These are phyloP conservation scores for Botrytis deweyae DNA, from an alignment of 2,329 filamentous ascomycete species.

Conservation along the genomic window DNA sequence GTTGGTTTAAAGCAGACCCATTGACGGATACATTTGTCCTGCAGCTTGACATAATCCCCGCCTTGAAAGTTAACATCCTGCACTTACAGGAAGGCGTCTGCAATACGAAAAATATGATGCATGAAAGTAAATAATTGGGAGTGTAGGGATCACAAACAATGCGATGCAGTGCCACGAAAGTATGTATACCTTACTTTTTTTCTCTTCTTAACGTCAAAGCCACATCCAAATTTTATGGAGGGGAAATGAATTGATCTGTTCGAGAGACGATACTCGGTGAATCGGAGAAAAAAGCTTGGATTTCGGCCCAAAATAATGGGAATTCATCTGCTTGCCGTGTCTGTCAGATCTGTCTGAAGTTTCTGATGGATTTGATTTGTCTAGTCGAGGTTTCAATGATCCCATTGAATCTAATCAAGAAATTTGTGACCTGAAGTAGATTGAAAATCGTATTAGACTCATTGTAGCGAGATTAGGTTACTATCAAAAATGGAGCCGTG, in stretches of 20 bases:
- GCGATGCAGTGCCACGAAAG: constrained; percentile 18
- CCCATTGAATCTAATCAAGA: constrained; percentile 7
- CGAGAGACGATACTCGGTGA: constrained; percentile 5
- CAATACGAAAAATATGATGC: constrained; percentile 17
- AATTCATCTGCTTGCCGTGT: constrained; percentile 15
- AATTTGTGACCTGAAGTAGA: constrained; percentile 17
- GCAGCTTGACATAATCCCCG: constrained; percentile 18
- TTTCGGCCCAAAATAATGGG: constrained; percentile 3
- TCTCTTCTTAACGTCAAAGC: constrained; percentile 16
- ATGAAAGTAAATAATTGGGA: constrained; percentile 12
- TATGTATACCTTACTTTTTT: constrained; percentile 7
- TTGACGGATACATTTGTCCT: constrained; percentile 18
- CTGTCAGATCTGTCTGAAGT: neutral
- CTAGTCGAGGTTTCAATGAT: neutral
- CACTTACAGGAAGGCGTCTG: constrained; percentile 23
- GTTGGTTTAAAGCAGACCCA: constrained; percentile 14
- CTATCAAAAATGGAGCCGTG: constrained; percentile 12
- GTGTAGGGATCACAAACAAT: constrained; percentile 18
- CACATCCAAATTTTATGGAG: constrained; percentile 11
- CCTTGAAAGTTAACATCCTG: constrained; percentile 11
- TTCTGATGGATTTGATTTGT: constrained; percentile 11
- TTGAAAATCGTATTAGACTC: constrained; percentile 7
- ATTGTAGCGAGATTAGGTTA: constrained; percentile 21
- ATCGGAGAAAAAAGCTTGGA: constrained; percentile 21
- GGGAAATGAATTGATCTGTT: constrained; percentile 13